Conservation (phyloP, 352 stramenopile species). For the Globisporangium recalcitrans region DNA sequence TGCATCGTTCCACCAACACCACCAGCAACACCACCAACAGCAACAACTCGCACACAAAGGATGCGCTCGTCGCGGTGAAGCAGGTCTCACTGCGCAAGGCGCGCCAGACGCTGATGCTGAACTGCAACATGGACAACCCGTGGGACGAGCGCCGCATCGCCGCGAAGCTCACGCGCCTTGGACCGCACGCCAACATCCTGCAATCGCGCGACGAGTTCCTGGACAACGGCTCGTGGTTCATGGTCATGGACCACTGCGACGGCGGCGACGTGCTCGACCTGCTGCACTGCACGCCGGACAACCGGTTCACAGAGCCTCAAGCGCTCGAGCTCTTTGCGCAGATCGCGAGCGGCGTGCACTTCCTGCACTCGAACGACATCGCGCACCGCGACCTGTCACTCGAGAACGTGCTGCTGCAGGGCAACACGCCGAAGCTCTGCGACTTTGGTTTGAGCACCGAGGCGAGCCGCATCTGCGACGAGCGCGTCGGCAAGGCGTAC, state of each 20-base stretch:
- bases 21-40: slow-evolving; percentile 13
- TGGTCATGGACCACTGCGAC: slow-evolving; percentile 52
- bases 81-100: slow-evolving; percentile 25
- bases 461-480: slow-evolving; percentile 16
- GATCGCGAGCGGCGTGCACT: slow-evolving; percentile 20
- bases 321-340: slow-evolving; percentile 31
- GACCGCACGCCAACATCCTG: slow-evolving; percentile 39
- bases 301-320: slow-evolving; percentile 26
- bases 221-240: slow-evolving; percentile 33
- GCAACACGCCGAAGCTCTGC: slow-evolving; percentile 15
- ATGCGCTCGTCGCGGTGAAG: slow-evolving; percentile 36
- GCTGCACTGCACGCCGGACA: slow-evolving; percentile 22
- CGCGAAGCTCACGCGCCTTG: slow-evolving; percentile 22
- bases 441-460: slow-evolving; percentile 23
- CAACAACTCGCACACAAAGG: slow-evolving; percentile 20
- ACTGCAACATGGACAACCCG: slow-evolving; percentile 31
- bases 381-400: background rate
- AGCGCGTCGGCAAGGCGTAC: slow-evolving; percentile 27
- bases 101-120: slow-evolving; percentile 14
- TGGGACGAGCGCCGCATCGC: slow-evolving; percentile 28
- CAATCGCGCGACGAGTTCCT: slow-evolving; percentile 36
- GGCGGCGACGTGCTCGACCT: slow-evolving; percentile 39
- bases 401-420: slow-evolving; percentile 12
- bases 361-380: background rate
- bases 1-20: background rate